Conservation (phyloP, 768 basidiomycete species). For the Mycena haematopus region DNA sequence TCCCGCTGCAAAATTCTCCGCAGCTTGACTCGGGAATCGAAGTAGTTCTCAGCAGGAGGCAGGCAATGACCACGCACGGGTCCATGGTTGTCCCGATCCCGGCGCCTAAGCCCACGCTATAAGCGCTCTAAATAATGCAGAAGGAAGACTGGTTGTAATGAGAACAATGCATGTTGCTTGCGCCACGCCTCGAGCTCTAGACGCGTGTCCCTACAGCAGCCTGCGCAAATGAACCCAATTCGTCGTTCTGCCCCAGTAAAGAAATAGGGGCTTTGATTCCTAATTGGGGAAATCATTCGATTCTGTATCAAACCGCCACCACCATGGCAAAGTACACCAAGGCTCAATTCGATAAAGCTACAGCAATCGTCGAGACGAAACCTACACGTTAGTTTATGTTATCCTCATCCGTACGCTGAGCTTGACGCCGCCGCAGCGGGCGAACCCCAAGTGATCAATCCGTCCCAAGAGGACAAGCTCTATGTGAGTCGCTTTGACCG, state of each 20-base stretch:
- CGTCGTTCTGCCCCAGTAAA: background rate
- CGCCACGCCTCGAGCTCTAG: background rate
- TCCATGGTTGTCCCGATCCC: slow-evolving; percentile 24
- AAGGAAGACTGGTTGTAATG: background rate
- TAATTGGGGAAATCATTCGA: slow-evolving; percentile 5
- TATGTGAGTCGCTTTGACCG: slow-evolving; percentile 56
- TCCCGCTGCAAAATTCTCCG: slow-evolving; percentile 9
- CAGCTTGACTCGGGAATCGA: slow-evolving; percentile 20
- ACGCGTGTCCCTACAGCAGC: background rate
- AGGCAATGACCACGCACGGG: slow-evolving; percentile 7
- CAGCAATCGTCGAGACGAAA: slow-evolving; percentile 65
- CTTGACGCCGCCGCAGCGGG: slow-evolving; percentile 58
- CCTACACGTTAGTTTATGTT: slow-evolving; percentile 49
- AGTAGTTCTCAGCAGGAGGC: background rate
- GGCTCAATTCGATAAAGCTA: slow-evolving; percentile 72
- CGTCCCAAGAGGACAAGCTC: slow-evolving; percentile 76
- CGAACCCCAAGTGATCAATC: slow-evolving; percentile 60
- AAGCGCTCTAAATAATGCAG: background rate
- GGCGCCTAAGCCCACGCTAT: background rate
- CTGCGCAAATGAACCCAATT: background rate
- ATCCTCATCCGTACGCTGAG: too few species aligned
- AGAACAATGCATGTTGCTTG: background rate
- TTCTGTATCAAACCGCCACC: slow-evolving; percentile 25
- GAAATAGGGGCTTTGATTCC: background rate
- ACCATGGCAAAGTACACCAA: slow-evolving; percentile 63